Conservation (phyloP, 345 rosid species). For the Lepidium aucheri region DNA sequence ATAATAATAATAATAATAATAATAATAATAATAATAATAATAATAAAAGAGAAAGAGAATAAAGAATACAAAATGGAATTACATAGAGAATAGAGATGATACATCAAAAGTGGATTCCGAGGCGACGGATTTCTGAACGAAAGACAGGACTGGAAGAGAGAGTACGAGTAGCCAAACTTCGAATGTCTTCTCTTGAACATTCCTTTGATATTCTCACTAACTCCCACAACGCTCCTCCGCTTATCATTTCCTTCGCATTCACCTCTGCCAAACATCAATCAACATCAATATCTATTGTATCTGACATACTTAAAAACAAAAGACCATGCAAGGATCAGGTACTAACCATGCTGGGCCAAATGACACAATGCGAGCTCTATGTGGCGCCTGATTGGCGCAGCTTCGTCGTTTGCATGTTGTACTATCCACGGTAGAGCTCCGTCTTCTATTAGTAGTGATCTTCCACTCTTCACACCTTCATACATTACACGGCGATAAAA, state of each 20-base stretch:
- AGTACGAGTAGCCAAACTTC: constrained; percentile 77
- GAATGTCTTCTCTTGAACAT: constrained; percentile 90
- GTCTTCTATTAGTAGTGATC: constrained; percentile 83
- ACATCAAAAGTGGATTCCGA: constrained; percentile 55
- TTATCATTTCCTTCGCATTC: constrained; percentile 87
- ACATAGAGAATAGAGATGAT: not conserved
- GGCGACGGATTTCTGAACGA: constrained; percentile 56
- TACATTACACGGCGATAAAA: not conserved
- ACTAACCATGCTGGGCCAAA: constrained; percentile 88
- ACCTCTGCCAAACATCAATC: constrained; percentile 41
- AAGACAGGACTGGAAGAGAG: constrained; percentile 57
- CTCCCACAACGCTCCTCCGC: constrained; percentile 95
- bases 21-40: too few species aligned
- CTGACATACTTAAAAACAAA: not conserved
- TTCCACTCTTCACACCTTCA: constrained; percentile 64
- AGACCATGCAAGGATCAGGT: not conserved
- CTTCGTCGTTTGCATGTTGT: constrained; percentile 80
- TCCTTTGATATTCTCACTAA: constrained; percentile 84
- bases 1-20: too few species aligned
- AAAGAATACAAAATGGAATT: not conserved
- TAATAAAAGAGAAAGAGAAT: not conserved
- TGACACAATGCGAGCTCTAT: constrained; percentile 97
- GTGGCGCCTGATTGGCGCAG: constrained; percentile 90
- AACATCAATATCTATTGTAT: not conserved
- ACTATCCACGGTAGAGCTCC: constrained; percentile 98